phyloP scores from a whole-genome alignment of 2,329 filamentous ascomycete species.

The Neodidymelliopsis sp. region DNA sequence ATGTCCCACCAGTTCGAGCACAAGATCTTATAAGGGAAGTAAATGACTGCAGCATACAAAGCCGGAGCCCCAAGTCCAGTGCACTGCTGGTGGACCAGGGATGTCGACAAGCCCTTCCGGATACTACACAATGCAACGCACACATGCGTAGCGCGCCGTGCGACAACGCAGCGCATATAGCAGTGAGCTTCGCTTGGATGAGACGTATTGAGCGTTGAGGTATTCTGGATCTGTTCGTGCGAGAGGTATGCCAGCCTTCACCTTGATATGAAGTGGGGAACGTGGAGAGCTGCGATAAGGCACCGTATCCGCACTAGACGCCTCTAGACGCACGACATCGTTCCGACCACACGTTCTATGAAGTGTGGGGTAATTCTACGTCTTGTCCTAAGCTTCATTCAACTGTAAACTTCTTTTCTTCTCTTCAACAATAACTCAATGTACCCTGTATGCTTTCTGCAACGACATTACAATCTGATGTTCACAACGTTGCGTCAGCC shows the following conservation, averaged over 20 bases:
- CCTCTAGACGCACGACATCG: conserved; percentile 7
- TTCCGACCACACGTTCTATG: conserved; percentile 7
- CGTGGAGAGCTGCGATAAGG: conserved; percentile 13
- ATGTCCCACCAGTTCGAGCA: conserved; percentile 1
- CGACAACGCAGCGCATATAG: conserved; percentile 2
- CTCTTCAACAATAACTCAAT: neutral
- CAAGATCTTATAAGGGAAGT: conserved; percentile 20
- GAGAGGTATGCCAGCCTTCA: conserved; percentile 10
- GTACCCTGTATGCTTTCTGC: no score
- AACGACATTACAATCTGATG: no score
- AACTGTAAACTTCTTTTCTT: neutral
- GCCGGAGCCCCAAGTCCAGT: conserved; percentile 5
- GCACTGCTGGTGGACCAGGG: conserved; percentile 5
- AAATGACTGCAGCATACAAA: neutral
- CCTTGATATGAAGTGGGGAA: conserved; percentile 13
- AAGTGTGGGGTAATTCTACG: conserved; percentile 19
- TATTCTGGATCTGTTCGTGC: conserved; percentile 8
- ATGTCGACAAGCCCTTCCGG: conserved; percentile 1
- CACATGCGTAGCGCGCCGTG: conserved; percentile 10
- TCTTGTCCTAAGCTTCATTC: no score
- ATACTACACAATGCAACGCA: conserved; percentile 11
- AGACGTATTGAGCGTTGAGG: conserved; percentile 8
- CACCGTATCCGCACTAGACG: conserved; percentile 15
- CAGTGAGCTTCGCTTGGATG: conserved; percentile 1
- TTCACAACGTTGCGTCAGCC: conserved; percentile 6